Evolutionary conservation across 352 stramenopile genomes (phyloP).

Genomic region (Heterotrichella gracilis): DNA sequence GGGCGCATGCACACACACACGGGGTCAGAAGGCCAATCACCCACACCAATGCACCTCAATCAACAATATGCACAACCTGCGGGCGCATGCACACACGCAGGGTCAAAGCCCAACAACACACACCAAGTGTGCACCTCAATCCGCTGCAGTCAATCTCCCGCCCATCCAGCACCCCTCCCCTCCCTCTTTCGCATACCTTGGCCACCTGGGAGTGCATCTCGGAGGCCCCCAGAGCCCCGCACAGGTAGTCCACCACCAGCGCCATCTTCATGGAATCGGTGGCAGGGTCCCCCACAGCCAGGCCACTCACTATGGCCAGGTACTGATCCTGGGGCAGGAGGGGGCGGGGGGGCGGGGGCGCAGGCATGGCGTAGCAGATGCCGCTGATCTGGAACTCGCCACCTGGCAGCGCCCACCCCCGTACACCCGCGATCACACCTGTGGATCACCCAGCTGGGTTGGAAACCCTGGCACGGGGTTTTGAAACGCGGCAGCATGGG

Average conservation of each 20-base stretch:
- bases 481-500: background rate
- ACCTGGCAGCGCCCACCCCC: conserved; percentile 27
- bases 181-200: too few relatives aligned
- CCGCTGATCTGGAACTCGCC: conserved; percentile 29
- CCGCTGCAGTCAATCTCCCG: too few relatives aligned
- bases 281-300: conserved; percentile 24
- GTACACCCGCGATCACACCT: conserved; percentile 33
- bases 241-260: conserved; percentile 39
- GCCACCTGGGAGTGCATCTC: conserved; percentile 30
- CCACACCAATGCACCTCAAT: too few relatives aligned
- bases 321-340: background rate
- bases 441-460: too few relatives aligned
- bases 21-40: too few relatives aligned
- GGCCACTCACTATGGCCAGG: conserved; percentile 28
- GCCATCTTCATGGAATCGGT: conserved; percentile 24
- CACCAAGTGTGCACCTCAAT: too few relatives aligned
- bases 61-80: too few relatives aligned
- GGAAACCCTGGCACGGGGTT: conserved; percentile 27
- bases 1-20: too few relatives aligned
- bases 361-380: conserved; percentile 30
- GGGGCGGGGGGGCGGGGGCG: too few relatives aligned
- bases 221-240: conserved; percentile 27
- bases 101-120: too few relatives aligned
- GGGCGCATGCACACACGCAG: too few relatives aligned
- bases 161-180: too few relatives aligned